Base-by-base conservation (phyloP, 352 stramenopile species). In the Pythium scleroteichum region DNA sequence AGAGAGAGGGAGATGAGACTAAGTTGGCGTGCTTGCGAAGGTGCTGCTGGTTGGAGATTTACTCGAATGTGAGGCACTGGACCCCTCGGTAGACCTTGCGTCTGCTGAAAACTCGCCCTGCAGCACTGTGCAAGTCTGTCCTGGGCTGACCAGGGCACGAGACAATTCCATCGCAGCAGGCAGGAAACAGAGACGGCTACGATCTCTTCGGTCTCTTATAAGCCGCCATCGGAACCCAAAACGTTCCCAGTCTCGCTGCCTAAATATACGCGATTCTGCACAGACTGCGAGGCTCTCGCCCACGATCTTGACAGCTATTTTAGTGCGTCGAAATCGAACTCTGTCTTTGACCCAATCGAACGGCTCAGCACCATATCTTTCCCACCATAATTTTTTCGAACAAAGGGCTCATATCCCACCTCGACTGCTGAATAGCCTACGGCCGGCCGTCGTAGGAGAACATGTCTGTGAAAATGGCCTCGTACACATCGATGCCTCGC, bases 401-500 rank as follows among this genome's bases (percentile, higher is more conserved):
- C 50, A 53, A 53, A n/a, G n/a, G n/a, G n/a, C n/a, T n/a, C n/a
- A n/a, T n/a, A n/a, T n/a, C n/a, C n/a, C n/a, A n/a, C 29, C 5
- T 35, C 29, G 29, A 35, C 29, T 35, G 29, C 5, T 35, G 29
- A 35, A 10, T 10, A 35, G 20, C n/a, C 26, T 41, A 54, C 45
- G 22, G 32, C 17, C 20, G 5, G 29, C 29, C 47, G 4, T 56
- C 45, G 27, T 78, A 63, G 22, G 69, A 47, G 35, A 90, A 84
- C 51, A 90, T 64, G 41, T 71, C 66, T 10, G 63, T 64, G 49
- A 90, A 90, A 9, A 88, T 53, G n/a, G 63, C 66, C 46, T 74
- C 72, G 68, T 82, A 98, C 26, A 98, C 83, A 40, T 83, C 75
- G 64, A 98, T 96, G 24, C 95, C 96, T 47, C 97, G 78, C 33